phyloP scores from a whole-genome alignment of 2,329 filamentous ascomycete species.

The Chrysoporthe deuterocubensis region DNA sequence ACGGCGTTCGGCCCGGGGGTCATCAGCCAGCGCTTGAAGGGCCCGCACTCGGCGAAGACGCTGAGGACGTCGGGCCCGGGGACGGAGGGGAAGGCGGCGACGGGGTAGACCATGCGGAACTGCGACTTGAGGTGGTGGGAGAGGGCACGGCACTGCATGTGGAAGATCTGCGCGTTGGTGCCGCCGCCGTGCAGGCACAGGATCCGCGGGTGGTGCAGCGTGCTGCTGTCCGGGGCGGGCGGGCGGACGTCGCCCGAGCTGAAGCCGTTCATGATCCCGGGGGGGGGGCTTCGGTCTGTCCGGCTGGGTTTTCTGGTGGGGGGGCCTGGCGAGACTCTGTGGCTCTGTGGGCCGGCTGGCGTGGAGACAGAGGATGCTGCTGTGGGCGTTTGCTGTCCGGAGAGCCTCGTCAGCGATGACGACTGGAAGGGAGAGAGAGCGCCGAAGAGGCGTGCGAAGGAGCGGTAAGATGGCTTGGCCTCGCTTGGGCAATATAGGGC shows the following conservation, averaged over 20 bases:
- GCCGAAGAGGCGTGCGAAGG: neutral
- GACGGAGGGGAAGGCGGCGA: constrained; percentile 67
- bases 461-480: neutral
- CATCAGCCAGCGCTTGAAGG: constrained; percentile 57
- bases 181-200: constrained; percentile 84
- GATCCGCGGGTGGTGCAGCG: constrained; percentile 61
- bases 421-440: neutral
- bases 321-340: too few species aligned
- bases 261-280: constrained; percentile 13
- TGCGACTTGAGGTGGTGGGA: constrained; percentile 50
- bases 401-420: too few species aligned
- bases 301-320: neutral
- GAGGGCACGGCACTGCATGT: constrained; percentile 65
- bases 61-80: constrained; percentile 65
- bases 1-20: constrained; percentile 22
- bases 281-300: neutral
- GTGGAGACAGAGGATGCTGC: neutral
- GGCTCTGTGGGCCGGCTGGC: neutral
- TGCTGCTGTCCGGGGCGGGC: constrained; percentile 46
- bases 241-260: constrained; percentile 39
- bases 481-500: neutral
- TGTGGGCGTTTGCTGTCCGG: too few species aligned
- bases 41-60: constrained; percentile 68
- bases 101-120: constrained; percentile 74
- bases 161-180: constrained; percentile 72